Evolutionary conservation across 495 filamentous ascomycete species (phyloP).

Genomic region (Xylaria sp.): DNA sequence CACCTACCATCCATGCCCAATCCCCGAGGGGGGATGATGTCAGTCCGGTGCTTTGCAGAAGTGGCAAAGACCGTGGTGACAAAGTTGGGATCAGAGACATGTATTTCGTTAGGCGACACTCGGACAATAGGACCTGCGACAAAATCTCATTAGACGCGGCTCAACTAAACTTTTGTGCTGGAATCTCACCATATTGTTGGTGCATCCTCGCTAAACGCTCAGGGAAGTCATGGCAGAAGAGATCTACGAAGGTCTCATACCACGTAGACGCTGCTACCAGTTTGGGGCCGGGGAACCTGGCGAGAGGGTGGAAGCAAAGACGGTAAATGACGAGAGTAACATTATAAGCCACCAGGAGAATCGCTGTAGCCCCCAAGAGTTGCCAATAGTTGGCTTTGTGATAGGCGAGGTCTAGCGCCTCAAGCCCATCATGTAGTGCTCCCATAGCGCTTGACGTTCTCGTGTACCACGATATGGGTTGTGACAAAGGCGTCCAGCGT

Average conservation of each 20-base stretch:
- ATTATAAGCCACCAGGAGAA: conserved; percentile 3
- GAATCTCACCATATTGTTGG: neutral
- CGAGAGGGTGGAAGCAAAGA: conserved; percentile 7
- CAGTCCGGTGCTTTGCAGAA: conserved; percentile 12
- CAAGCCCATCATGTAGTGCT: conserved; percentile 1
- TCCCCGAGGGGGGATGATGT: conserved; percentile 6
- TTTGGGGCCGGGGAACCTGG: conserved; percentile 1
- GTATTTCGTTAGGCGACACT: neutral
- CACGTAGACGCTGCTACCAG: neutral
- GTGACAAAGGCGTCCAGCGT: neutral
- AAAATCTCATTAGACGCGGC: neutral
- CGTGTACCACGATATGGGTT: neutral
- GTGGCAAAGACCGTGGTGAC: conserved; percentile 3
- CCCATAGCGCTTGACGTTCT: neutral
- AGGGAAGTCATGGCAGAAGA: neutral
- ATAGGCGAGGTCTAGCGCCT: neutral
- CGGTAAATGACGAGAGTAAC: neutral
- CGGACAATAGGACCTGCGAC: neutral
- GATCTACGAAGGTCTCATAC: conserved; percentile 9
- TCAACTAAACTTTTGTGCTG: neutral
- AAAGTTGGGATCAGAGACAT: conserved; percentile 1
- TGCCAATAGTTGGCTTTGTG: neutral
- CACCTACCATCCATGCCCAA: neutral
- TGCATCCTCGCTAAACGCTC: conserved; percentile 6
- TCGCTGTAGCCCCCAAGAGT: neutral